Percentiles rank a stretch among this genome's conserved stretches.
These are phyloP conservation scores for Nemania bipapillata DNA, from an alignment of 2,329 filamentous ascomycete genomes.

Conservation along the genomic window DNA sequence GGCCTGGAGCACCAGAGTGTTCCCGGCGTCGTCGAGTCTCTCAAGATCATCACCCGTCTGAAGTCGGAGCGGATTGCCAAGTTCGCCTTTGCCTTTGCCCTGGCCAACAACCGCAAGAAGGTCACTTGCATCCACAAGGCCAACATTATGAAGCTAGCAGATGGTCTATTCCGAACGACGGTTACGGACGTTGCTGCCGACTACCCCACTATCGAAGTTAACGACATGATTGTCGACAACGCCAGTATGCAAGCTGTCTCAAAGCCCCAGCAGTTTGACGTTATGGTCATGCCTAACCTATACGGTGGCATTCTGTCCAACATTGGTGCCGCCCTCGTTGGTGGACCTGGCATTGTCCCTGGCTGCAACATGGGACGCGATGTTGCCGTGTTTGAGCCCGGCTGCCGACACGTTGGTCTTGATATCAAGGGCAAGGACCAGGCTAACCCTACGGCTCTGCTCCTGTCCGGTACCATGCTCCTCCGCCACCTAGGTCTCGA, in stretches of 20 bases:
- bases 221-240: constrained; percentile 99
- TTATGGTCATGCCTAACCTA: constrained; percentile 99
- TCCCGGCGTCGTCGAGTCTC: constrained; percentile 93
- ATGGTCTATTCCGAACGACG: constrained; percentile 97
- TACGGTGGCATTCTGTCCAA: constrained; percentile 99
- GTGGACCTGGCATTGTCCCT: constrained; percentile 94
- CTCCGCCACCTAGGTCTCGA: constrained; percentile 96
- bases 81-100: constrained; percentile 96
- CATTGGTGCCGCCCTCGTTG: constrained; percentile 95
- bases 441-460: constrained; percentile 95
- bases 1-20: constrained; percentile 99
- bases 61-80: constrained; percentile 99
- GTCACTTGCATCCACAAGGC: constrained; percentile 99
- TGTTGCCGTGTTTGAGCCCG: constrained; percentile 97
- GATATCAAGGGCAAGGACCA: constrained; percentile 99
- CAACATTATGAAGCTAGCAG: constrained; percentile 99
- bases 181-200: constrained; percentile 94
- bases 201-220: constrained; percentile 93
- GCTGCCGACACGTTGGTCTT: constrained; percentile 98
- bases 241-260: constrained; percentile 99
- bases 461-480: constrained; percentile 96
- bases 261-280: constrained; percentile 96
- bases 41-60: constrained; percentile 99
- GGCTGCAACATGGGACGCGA: constrained; percentile 99
- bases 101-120: constrained; percentile 99